Base-by-base conservation (phyloP, 106 monocot genomes). In the Dioscorea zingiberensis region DNA sequence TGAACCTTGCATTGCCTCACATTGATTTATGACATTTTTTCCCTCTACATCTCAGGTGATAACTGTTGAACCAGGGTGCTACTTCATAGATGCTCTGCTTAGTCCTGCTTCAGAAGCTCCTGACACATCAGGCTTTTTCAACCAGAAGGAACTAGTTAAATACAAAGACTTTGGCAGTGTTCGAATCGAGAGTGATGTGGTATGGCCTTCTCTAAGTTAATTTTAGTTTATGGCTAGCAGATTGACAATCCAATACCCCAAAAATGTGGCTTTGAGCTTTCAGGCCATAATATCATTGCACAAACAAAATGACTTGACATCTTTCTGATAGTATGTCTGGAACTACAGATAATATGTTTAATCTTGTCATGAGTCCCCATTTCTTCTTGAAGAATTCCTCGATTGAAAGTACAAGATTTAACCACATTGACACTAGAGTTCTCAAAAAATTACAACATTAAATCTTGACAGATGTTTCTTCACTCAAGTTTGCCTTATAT, bases 61-160 rank as follows among this genome's bases (percentile, higher is more conserved):
- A 24, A 97, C 97, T 1, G 92, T 92, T 67, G 97, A 98, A 73
- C 97, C 92, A 59, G 97, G 97, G 38, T 98, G 92, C 72, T 98
- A 92, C 54, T 98, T 98, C 78, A 92, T 92, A 68, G 83, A 92
- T 70, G 86, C 88, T 73, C 68, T 98, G 59, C 76, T 98, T 22
- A 56, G 59, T 73, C 92, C 83, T 45, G 88, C 92, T 6, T 55
- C 78, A 67, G 77, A 81, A 80, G 68, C 82, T 76, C 54, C 81
- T 61, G 62, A 57, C 25, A 84, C 58, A 16, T 77, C 85, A 13
- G 89, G 84, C 71, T 86, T 86, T 62, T 84, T 98, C 25, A 82
- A 82, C 63, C 30, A 16, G 12, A 64, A 75, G 76, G 75, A 84
- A 66, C 58, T 98, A 55, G 72, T 59, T 38, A 85, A 66, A 58